Evolutionary conservation across 148 eudicot genomes (phyloP).

Genomic region (Arbutus unedo): DNA sequence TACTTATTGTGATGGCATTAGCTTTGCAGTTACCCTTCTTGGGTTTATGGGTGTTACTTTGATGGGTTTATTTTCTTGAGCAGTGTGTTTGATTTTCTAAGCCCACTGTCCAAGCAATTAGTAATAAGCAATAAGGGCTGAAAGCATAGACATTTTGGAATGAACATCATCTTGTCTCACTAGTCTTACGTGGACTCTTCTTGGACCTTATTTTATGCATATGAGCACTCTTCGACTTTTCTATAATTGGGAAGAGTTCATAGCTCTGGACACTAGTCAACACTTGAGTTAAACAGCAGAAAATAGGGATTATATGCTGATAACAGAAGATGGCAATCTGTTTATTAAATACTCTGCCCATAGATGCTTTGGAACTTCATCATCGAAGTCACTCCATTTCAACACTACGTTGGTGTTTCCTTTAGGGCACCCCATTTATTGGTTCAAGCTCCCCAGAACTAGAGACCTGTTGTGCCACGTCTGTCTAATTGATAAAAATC

Average conservation of each 20-base stretch:
- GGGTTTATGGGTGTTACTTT: neutral
- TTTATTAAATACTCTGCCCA: neutral
- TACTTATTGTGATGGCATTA: neutral
- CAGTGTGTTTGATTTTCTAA: neutral
- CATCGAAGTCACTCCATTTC: neutral
- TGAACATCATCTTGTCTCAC: neutral
- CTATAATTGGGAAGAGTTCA: neutral
- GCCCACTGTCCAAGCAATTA: neutral
- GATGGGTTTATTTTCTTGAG: neutral
- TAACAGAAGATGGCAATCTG: neutral
- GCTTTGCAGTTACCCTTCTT: neutral
- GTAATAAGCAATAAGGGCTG: neutral
- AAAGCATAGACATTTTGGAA: neutral
- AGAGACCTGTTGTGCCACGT: neutral
- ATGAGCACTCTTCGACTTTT: neutral
- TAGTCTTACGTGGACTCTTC: neutral
- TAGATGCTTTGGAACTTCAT: neutral
- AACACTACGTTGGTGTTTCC: neutral
- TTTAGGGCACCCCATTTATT: neutral
- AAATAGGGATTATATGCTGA: neutral
- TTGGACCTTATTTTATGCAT: neutral
- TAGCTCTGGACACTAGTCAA: slow-evolving; percentile 1
- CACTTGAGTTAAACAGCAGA: neutral
- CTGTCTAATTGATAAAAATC: neutral
- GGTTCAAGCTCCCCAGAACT: neutral